Evolutionary conservation across 257 asterid species (phyloP), one percentile per base, ranked within the genome.

Genomic region (Gentiana macrophylla): DNA sequence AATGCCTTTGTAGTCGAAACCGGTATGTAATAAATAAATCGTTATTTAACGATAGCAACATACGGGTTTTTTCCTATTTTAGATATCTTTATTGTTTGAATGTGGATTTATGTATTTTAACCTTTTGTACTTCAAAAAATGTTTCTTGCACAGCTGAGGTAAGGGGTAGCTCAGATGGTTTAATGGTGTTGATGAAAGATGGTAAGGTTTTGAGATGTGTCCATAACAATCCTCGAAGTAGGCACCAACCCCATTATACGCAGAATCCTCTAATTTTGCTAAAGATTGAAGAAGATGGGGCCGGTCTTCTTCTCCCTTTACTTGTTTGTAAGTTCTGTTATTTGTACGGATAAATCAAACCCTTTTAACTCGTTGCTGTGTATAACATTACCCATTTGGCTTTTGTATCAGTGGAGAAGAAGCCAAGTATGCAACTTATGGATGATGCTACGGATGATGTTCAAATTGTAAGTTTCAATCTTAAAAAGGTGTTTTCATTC

Each of bases 391-490:
- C 24, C 24, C 24, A 24, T 24, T 24, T 24, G 24, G 46, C 6
- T 59, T 56, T 67, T 24, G 1, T 73, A 60, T 37, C 81, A 86
- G 95, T 79, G 94, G 95, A 86, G 94, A 24, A 24, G 24, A 86
- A 84, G 95, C 94, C 91, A 3, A 84, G 91, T 69, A 83, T 77
- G 62, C 68, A 84, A 38, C 91, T 86, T 60, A 86, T 86, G 95
- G 95, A 91, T 59, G 94, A 91, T 52, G 64, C 84, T 24, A 24
- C 24, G 10, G 83, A 91, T 15, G 81, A 86, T 70, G 86, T 81
- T 69, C 95, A 74, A 79, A 81, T 86, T 67, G 95, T 84, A 81
- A 2, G 84, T 62, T 46, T 49, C 67, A 11, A 67, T 41, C 53
- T 55, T 64, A 24, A 24, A 24, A 24, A 24, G 35, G 49, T 6